Conservation (phyloP, 257 asterid genomes). For the Rhazya stricta region DNA sequence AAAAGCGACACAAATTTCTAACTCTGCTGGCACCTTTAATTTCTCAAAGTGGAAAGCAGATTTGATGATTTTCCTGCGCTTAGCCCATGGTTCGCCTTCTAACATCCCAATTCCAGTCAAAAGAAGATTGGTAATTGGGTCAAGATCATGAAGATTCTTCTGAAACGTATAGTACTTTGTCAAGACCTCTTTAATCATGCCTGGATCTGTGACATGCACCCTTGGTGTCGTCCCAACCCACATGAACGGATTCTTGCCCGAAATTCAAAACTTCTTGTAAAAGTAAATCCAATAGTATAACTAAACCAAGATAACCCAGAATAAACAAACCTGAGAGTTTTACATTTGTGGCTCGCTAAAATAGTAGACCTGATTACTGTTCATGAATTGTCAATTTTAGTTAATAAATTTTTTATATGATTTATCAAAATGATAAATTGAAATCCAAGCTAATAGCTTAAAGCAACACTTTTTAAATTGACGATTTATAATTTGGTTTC, state of each 20-base stretch:
- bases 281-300: not conserved
- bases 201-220: constrained; percentile 27
- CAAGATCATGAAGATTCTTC: constrained; percentile 16
- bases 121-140: constrained; percentile 1
- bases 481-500: no score
- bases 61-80: constrained; percentile 46
- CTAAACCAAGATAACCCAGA: not conserved
- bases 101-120: constrained; percentile 34
- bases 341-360: not conserved
- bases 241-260: constrained; percentile 26
- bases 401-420: not conserved
- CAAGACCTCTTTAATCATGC: constrained; percentile 27
- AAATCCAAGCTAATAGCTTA: no score
- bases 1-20: not conserved
- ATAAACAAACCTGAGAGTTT: not conserved
- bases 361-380: not conserved
- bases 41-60: constrained; percentile 50
- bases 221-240: constrained; percentile 28
- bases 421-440: no score
- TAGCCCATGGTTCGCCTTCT: constrained; percentile 55
- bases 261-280: not conserved
- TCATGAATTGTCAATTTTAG: not conserved
- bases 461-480: no score
- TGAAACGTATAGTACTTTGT: constrained; percentile 16
- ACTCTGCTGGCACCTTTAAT: constrained; percentile 33